Conservation (phyloP, 495 filamentous ascomycete species). For the Penicillium turbatum region DNA sequence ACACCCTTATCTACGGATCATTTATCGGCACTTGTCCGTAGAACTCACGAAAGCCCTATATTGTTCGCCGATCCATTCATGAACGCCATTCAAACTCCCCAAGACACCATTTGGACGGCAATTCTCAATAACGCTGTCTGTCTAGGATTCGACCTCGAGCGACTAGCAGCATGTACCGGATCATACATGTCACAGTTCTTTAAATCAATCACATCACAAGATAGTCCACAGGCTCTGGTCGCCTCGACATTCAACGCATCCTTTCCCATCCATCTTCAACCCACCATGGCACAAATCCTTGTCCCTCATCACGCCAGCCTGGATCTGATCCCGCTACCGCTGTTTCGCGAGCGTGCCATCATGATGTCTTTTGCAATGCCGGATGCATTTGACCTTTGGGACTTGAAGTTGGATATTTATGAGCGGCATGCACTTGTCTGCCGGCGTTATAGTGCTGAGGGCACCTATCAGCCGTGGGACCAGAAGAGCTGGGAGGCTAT, state of each 20-base stretch:
- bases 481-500: constrained; percentile 34
- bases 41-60: not conserved
- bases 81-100: constrained; percentile 14
- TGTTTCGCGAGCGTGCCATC: constrained; percentile 36
- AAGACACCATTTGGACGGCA: constrained; percentile 17
- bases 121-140: constrained; percentile 34
- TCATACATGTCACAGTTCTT: constrained; percentile 38
- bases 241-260: constrained; percentile 19
- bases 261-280: constrained; percentile 36
- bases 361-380: constrained; percentile 32
- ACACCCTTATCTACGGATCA: not conserved
- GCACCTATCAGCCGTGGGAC: constrained; percentile 31
- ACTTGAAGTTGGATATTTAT: constrained; percentile 43
- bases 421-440: constrained; percentile 23
- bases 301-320: constrained; percentile 41
- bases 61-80: constrained; percentile 1
- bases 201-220: constrained; percentile 17
- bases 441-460: constrained; percentile 5
- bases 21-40: not conserved
- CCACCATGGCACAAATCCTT: constrained; percentile 44
- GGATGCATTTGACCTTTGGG: constrained; percentile 29
- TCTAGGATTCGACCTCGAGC: constrained; percentile 27
- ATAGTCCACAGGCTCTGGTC: constrained; percentile 24
- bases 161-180: constrained; percentile 20
- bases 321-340: constrained; percentile 42